A percentile compares a stretch with the other conserved stretches of the same genome.
Conservation (phyloP, 257 asterid genomes). For the Nicotiana attenuata region DNA sequence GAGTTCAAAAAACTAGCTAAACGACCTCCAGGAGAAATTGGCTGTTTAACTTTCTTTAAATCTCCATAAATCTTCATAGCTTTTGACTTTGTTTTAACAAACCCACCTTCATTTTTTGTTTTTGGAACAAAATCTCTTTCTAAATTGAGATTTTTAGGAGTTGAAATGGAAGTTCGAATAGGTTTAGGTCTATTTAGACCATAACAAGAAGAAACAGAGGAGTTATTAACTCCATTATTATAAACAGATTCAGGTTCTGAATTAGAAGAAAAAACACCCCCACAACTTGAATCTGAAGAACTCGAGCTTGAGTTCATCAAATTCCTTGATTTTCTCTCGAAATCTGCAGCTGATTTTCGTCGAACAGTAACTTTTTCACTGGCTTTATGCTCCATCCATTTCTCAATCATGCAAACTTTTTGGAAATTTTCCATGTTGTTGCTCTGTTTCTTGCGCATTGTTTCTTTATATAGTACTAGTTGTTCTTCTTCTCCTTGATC, state of each 20-base stretch:
- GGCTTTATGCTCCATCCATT: slow-evolving; percentile 78
- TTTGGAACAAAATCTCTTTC: slow-evolving; percentile 21
- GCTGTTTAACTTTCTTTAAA: slow-evolving; percentile 80
- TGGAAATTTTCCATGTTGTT: slow-evolving; percentile 40
- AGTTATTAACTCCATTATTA: not conserved
- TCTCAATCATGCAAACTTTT: slow-evolving; percentile 72
- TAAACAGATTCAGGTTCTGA: slow-evolving; percentile 49
- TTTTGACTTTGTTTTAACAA: slow-evolving; percentile 53
- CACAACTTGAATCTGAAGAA: slow-evolving; percentile 61
- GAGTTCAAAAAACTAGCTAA: slow-evolving; percentile 75
- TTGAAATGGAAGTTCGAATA: slow-evolving; percentile 41
- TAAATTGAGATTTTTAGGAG: slow-evolving; percentile 16
- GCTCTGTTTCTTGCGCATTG: slow-evolving; percentile 41
- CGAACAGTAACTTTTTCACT: slow-evolving; percentile 33
- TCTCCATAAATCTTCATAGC: slow-evolving; percentile 79
- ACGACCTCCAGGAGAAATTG: slow-evolving; percentile 77
- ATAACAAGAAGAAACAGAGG: slow-evolving; percentile 23
- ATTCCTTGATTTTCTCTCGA: slow-evolving; percentile 34
- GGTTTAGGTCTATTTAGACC: slow-evolving; percentile 55
- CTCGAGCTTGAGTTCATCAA: slow-evolving; percentile 59
- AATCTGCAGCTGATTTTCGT: slow-evolving; percentile 46
- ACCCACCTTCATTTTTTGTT: slow-evolving; percentile 47
- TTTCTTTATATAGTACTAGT: slow-evolving; percentile 27
- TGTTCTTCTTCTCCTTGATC: slow-evolving; percentile 41
- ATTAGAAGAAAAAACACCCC: slow-evolving; percentile 46